These are phyloP conservation scores for Luvunga scandens DNA, from an alignment of 345 rosid species.

Conservation along the genomic window DNA sequence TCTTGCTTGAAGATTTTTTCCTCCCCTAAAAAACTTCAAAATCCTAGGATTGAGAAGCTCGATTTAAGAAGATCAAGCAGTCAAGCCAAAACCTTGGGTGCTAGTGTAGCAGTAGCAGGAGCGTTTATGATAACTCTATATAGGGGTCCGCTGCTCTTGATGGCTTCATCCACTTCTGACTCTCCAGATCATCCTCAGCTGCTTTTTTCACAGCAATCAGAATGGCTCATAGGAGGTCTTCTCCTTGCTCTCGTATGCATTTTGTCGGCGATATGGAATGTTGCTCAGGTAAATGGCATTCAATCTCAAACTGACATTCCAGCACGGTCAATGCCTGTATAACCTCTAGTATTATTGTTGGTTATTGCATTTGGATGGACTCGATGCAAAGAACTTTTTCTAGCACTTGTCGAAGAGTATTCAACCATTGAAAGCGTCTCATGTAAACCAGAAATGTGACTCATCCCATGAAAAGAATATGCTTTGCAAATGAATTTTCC, in stretches of 20 bases:
- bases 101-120: conserved; percentile 35
- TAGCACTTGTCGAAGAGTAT: neutral
- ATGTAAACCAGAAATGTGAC: neutral
- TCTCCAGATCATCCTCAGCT: conserved; percentile 8
- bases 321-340: too few species aligned
- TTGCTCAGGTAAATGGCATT: conserved; percentile 22
- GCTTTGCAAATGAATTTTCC: neutral
- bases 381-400: too few species aligned
- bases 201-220: neutral
- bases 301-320: too few species aligned
- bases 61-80: conserved; percentile 32
- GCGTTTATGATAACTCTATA: conserved; percentile 42
- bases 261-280: neutral
- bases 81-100: conserved; percentile 40
- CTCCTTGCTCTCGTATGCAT: conserved; percentile 3
- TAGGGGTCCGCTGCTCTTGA: conserved; percentile 32
- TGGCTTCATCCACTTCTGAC: neutral
- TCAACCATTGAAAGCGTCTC: neutral
- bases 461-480: neutral
- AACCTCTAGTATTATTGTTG: neutral
- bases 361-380: neutral
- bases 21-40: neutral
- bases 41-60: conserved; percentile 36
- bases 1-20: neutral
- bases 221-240: conserved; percentile 35